Evolutionary conservation across 2,329 filamentous ascomycete genomes (phyloP).

Genomic region (Claviceps monticola): DNA sequence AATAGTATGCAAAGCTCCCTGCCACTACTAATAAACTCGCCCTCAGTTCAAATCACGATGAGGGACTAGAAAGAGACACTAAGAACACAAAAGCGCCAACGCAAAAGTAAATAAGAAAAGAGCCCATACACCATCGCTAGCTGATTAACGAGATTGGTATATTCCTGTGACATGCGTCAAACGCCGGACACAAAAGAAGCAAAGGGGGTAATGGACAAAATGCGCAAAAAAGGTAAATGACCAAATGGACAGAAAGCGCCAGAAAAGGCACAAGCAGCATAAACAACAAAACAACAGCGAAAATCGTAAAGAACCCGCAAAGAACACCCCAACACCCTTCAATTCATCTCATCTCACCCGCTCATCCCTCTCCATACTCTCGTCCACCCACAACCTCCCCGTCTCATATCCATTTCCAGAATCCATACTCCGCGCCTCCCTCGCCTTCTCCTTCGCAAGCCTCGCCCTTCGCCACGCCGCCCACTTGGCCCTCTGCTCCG

Average conservation of each 20-base stretch:
- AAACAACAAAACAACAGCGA: not conserved
- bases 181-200: too few relatives aligned
- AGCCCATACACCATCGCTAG: too few relatives aligned
- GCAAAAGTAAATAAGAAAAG: not conserved
- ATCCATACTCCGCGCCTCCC: slow-evolving; percentile 25
- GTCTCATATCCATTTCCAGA: slow-evolving; percentile 20
- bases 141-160: too few relatives aligned
- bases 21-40: too few relatives aligned
- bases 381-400: slow-evolving; percentile 16
- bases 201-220: too few relatives aligned
- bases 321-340: not conserved
- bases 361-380: slow-evolving; percentile 16
- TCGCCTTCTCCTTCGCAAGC: slow-evolving; percentile 25
- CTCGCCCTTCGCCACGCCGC: slow-evolving; percentile 30
- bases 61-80: not conserved
- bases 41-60: too few relatives aligned
- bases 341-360: slow-evolving; percentile 6
- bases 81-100: not conserved
- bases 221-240: too few relatives aligned
- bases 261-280: too few relatives aligned
- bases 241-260: too few relatives aligned
- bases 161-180: too few relatives aligned
- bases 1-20: too few relatives aligned
- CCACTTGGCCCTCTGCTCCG: slow-evolving; percentile 29
- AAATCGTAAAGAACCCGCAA: not conserved